phyloP scores from a whole-genome alignment of 2,329 filamentous ascomycete species.

The Venturia nashicola region DNA sequence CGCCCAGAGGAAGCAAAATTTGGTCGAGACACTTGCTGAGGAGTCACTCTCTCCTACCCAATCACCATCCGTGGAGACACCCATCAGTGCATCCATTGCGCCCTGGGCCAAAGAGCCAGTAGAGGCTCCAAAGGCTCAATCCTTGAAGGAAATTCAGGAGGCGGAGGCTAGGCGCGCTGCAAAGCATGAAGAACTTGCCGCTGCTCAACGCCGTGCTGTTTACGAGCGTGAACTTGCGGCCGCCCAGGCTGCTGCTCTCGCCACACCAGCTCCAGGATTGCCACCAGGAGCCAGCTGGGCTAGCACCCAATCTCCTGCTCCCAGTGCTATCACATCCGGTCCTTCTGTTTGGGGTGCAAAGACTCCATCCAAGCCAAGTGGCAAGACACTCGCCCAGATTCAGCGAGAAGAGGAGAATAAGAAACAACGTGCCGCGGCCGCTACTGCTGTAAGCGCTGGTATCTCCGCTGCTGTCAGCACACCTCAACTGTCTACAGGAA shows the following conservation, averaged over 20 bases:
- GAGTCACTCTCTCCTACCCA: conserved; percentile 63
- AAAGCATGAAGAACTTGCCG: conserved; percentile 70
- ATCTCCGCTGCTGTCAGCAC: conserved; percentile 31
- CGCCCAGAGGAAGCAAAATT: conserved; percentile 73
- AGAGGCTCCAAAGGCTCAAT: conserved; percentile 69
- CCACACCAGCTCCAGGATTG: conserved; percentile 59
- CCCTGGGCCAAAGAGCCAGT: conserved; percentile 85
- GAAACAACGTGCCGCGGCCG: conserved; percentile 60
- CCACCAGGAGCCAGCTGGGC: conserved; percentile 87
- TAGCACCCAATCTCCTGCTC: conserved; percentile 54
- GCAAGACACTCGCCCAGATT: conserved; percentile 86
- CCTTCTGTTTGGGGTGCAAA: conserved; percentile 9
- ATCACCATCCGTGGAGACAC: conserved; percentile 56
- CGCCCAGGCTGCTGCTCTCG: conserved; percentile 39
- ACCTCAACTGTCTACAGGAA: conserved; percentile 41
- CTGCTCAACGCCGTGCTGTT: conserved; percentile 61
- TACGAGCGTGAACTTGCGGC: conserved; percentile 67
- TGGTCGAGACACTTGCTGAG: conserved; percentile 59
- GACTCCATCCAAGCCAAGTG: conserved; percentile 37
- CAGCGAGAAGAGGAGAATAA: conserved; percentile 89
- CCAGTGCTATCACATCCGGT: neutral
- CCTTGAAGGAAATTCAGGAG: conserved; percentile 92
- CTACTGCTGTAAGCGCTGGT: conserved; percentile 32
- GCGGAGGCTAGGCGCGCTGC: conserved; percentile 88
- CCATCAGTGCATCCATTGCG: conserved; percentile 57